Base-by-base conservation (phyloP, 1,284 basidiomycete species). In the Irpex rosettiformis region DNA sequence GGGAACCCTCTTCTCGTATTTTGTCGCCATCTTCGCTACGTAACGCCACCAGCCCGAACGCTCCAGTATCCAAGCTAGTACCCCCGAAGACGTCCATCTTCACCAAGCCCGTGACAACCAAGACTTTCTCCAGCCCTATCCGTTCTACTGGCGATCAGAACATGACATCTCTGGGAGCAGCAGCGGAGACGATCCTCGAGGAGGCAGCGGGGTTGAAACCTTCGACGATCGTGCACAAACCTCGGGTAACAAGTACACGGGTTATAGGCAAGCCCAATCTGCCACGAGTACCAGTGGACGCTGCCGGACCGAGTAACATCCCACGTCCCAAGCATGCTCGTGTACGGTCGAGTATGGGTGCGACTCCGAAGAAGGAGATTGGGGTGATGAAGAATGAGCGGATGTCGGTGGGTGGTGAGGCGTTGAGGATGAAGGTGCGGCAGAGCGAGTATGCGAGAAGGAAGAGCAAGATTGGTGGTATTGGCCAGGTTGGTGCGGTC, bases 201-300 rank as follows among this genome's bases (percentile, higher is more conserved):
- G 21, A 47, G 8, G 21, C 11, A 18, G 62, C 61, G 8, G 60
- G 53, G 4, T 56, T 62, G 33, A 73, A 75, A 60, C 73, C 78
- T 22, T 22, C 48, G 13, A 65, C 81, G 24, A 70, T 76, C 29
- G 77, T 78, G 11, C 81, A 86, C 61, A 85, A 83, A 65, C 89
- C 89, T 3, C 82, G 88, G 8, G 88, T 91, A 61, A 91, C 89
- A 37, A 81, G 89, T 24, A 88, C 88, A 25, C 86, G 84, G 60
- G 87, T 92, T 37, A 89, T 91, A 54, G 87, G 89, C 1, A 83
- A 78, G 65, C 74, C 91, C 24, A 88, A 85, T 4, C 86, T 85
- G n/a, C 85, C 90, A 69, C 81, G 88, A n/a, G n/a, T n/a, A n/a
- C 16, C 33, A 8, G 16, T 11, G 6, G 82, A 79, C 21, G 79